Conservation (phyloP, 176 grass and related monocot species). For the Triticum timopheevii region DNA sequence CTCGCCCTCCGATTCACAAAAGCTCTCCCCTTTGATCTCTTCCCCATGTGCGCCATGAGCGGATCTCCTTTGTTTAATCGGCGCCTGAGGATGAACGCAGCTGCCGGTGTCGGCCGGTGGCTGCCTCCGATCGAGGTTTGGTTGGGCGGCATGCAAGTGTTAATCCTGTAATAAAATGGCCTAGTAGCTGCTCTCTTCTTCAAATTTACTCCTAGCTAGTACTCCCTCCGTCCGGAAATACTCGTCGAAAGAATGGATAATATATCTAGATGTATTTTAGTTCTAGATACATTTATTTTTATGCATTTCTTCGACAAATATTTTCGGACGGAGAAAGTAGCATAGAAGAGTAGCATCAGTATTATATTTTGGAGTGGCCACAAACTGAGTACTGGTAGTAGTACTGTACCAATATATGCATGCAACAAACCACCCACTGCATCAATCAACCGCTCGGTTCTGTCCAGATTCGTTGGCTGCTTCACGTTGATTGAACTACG, state of each 20-base stretch:
- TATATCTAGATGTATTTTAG: no score
- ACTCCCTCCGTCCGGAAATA: no score
- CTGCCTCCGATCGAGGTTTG: not conserved
- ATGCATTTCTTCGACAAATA: no score
- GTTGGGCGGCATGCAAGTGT: not conserved
- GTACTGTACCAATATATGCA: not conserved
- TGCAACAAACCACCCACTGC: no score
- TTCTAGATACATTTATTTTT: no score
- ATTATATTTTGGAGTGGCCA: not conserved
- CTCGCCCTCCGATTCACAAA: not conserved
- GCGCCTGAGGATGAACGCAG: slow-evolving; percentile 19
- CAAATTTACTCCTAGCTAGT: not conserved
- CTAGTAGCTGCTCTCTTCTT: not conserved
- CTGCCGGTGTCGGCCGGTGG: slow-evolving; percentile 2
- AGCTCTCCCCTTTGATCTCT: not conserved
- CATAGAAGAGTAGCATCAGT: not conserved
- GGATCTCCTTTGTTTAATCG: not conserved
- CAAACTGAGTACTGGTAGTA: not conserved
- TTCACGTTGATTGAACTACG: not conserved
- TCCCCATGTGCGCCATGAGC: slow-evolving; percentile 9
- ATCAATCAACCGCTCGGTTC: not conserved
- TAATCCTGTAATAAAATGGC: not conserved
- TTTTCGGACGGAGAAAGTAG: no score
- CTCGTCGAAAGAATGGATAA: no score
- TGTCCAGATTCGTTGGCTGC: not conserved